phyloP scores from a whole-genome alignment of 2,329 filamentous ascomycete genomes.

The Pseudogymnoascus sp. region DNA sequence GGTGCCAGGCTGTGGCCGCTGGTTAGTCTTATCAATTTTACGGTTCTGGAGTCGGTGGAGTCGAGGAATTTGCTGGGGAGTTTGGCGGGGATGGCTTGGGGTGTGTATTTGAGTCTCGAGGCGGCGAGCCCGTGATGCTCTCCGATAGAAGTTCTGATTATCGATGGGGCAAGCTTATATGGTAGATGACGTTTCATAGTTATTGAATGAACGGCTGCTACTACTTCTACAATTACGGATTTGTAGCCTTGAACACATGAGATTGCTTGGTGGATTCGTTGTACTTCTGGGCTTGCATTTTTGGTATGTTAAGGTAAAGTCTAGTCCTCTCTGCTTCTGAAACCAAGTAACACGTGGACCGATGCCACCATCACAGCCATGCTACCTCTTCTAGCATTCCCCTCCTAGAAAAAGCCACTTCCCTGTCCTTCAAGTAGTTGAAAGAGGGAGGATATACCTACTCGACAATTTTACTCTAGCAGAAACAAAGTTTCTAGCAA shows the following conservation, averaged over 20 bases:
- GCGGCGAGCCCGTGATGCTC: slow-evolving; percentile 26
- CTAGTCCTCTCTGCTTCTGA: not conserved
- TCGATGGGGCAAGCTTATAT: not conserved
- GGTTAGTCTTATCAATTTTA: slow-evolving; percentile 63
- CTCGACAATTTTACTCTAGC: not conserved
- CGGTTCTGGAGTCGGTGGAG: slow-evolving; percentile 60
- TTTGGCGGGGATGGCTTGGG: slow-evolving; percentile 65
- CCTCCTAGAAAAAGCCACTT: not conserved
- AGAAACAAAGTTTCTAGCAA: too few species aligned
- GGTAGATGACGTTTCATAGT: not conserved
- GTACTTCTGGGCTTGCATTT: not conserved
- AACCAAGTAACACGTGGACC: not conserved
- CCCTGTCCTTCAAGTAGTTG: not conserved
- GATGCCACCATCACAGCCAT: not conserved
- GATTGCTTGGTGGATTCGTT: not conserved
- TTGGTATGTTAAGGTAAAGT: not conserved
- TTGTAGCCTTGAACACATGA: too few species aligned
- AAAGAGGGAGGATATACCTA: not conserved
- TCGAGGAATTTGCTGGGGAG: slow-evolving; percentile 63
- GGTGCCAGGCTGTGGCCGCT: slow-evolving; percentile 67
- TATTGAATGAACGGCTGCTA: not conserved
- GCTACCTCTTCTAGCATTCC: not conserved
- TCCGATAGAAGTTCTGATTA: not conserved
- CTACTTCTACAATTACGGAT: not conserved
- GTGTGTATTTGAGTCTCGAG: slow-evolving; percentile 63